Conservation (phyloP, 2,329 filamentous ascomycete genomes). For the Cercospora citrullina region DNA sequence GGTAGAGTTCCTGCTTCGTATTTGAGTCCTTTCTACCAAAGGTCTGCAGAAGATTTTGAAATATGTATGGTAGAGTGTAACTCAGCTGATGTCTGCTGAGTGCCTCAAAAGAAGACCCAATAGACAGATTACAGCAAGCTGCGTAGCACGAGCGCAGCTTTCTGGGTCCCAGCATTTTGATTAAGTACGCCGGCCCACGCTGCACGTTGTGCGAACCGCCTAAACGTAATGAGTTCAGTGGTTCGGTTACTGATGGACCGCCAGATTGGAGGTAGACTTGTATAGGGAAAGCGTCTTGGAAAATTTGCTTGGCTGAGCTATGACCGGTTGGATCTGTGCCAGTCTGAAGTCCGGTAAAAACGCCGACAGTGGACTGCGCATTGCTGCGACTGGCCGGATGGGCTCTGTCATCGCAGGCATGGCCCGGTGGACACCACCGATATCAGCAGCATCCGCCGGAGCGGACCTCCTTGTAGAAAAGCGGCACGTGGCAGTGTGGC, state of each 20-base stretch:
- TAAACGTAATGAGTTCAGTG: slow-evolving; percentile 12
- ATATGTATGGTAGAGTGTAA: neutral
- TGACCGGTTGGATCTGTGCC: slow-evolving; percentile 2
- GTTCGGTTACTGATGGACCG: slow-evolving; percentile 10
- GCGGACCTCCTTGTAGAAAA: slow-evolving; percentile 2
- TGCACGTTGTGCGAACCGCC: neutral
- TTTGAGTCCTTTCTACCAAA: slow-evolving; percentile 5
- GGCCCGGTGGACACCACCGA: neutral
- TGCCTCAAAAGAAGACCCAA: slow-evolving; percentile 1
- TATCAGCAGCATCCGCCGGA: slow-evolving; percentile 9
- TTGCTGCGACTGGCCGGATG: neutral
- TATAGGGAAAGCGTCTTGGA: slow-evolving; percentile 11
- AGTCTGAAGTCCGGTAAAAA: slow-evolving; percentile 4
- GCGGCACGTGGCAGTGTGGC: slow-evolving; percentile 11
- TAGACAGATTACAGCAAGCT: slow-evolving; percentile 6
- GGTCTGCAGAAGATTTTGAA: neutral
- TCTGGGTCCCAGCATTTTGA: slow-evolving; percentile 18
- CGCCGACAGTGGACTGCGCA: neutral
- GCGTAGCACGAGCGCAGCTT: slow-evolving; percentile 12
- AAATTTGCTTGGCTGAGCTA: slow-evolving; percentile 2
- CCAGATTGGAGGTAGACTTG: slow-evolving; percentile 14
- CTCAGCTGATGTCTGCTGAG: neutral
- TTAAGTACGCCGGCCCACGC: slow-evolving; percentile 17
- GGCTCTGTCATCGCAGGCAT: neutral
- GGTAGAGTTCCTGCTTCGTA: slow-evolving; percentile 1